Conservation (phyloP, 2,329 filamentous ascomycete genomes). For the Fusarium dlaminii region DNA sequence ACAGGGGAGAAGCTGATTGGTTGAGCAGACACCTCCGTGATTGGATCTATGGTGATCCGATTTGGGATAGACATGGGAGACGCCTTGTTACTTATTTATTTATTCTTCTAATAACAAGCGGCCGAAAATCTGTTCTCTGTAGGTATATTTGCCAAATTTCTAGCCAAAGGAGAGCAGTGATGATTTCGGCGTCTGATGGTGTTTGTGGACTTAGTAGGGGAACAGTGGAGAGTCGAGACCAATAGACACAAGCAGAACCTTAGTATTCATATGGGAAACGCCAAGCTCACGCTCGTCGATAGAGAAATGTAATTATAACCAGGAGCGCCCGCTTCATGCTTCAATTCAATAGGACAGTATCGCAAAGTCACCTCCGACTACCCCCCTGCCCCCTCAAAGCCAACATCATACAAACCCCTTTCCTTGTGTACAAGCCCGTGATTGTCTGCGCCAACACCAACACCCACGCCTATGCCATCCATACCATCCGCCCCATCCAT, state of each 20-base stretch:
- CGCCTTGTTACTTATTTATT: neutral
- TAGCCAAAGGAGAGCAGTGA: neutral
- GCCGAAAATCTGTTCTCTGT: neutral
- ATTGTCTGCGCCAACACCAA: slow-evolving; percentile 11
- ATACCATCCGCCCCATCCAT: slow-evolving; percentile 31
- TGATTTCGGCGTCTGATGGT: neutral
- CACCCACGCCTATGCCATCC: slow-evolving; percentile 26
- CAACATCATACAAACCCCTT: slow-evolving; percentile 43
- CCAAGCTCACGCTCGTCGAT: slow-evolving; percentile 13
- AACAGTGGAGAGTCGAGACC: neutral
- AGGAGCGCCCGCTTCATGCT: slow-evolving; percentile 32
- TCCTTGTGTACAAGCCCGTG: slow-evolving; percentile 37
- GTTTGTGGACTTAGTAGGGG: neutral
- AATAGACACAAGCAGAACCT: neutral
- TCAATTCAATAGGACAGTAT: neutral
- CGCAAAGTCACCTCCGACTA: neutral
- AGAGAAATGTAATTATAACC: slow-evolving; percentile 5
- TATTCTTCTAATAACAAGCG: neutral
- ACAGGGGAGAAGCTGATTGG: slow-evolving; percentile 29
- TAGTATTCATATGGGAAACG: neutral
- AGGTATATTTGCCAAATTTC: neutral
- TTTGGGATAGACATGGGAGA: neutral
- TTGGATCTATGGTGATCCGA: neutral
- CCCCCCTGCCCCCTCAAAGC: slow-evolving; percentile 39
- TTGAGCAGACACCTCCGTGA: neutral